Evolutionary conservation across 75 land plant genomes (phyloP).

Genomic region (Isoetes taiwanensis): DNA sequence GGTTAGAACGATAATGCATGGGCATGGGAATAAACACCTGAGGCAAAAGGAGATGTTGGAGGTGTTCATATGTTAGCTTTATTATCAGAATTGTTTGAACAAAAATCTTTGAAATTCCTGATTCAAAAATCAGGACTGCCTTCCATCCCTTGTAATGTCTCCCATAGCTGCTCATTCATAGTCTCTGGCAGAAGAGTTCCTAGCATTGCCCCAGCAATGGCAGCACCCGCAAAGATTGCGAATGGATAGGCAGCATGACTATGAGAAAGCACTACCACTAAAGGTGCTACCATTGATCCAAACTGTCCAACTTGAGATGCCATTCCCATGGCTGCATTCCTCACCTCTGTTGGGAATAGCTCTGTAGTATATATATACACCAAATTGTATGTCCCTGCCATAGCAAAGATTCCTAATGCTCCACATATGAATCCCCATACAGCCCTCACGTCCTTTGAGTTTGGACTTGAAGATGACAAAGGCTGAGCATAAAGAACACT

Average conservation of each 20-base stretch:
- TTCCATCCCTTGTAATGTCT: neutral
- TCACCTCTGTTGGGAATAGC: neutral
- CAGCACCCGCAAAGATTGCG: neutral
- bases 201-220: neutral
- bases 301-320: neutral
- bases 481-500: no score
- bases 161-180: neutral
- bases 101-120: no score
- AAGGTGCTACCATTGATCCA: neutral
- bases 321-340: neutral
- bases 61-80: no score
- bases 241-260: neutral
- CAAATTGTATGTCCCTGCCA: neutral
- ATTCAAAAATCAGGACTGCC: no score
- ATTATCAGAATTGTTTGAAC: no score
- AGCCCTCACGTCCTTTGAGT: no score
- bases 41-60: no score
- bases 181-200: neutral
- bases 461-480: no score
- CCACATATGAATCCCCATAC: no score
- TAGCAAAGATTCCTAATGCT: conserved; percentile 11
- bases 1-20: no score
- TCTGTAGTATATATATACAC: neutral
- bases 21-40: no score
- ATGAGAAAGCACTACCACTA: neutral